These are phyloP conservation scores for Yarrowia phangngaensis DNA, from an alignment of 805 yeast genomes.

Conservation along the genomic window DNA sequence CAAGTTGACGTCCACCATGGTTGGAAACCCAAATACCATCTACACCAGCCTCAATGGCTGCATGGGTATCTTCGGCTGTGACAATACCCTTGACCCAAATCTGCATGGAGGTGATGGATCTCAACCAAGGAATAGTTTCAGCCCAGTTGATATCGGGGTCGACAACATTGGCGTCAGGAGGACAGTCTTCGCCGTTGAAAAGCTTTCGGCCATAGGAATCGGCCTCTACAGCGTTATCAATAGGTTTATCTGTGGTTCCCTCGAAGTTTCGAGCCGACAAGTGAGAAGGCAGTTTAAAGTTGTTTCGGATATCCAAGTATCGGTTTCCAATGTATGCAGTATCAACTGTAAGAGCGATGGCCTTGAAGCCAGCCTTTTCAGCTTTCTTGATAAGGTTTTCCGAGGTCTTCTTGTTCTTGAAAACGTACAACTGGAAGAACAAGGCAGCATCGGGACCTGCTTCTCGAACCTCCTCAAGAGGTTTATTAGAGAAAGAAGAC, in stretches of 20 bases:
- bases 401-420: slow-evolving; percentile 35
- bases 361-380: slow-evolving; percentile 42
- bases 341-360: slow-evolving; percentile 54
- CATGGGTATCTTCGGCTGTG: slow-evolving; percentile 59
- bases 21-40: slow-evolving; percentile 66
- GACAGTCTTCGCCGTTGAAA: slow-evolving; percentile 27
- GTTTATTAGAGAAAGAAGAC: slow-evolving; percentile 33
- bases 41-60: slow-evolving; percentile 56
- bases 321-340: slow-evolving; percentile 53
- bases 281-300: slow-evolving; percentile 33
- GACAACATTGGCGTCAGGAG: slow-evolving; percentile 30
- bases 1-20: slow-evolving; percentile 75
- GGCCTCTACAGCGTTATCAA: slow-evolving; percentile 34
- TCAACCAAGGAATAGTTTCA: slow-evolving; percentile 37
- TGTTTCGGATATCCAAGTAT: slow-evolving; percentile 45
- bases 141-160: slow-evolving; percentile 38
- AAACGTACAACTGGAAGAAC: slow-evolving; percentile 37
- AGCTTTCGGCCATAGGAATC: slow-evolving; percentile 31
- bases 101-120: slow-evolving; percentile 43
- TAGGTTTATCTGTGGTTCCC: slow-evolving; percentile 28
- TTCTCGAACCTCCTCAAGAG: slow-evolving; percentile 35
- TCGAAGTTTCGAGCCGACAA: slow-evolving; percentile 35
- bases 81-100: slow-evolving; percentile 62
- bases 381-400: slow-evolving; percentile 33
- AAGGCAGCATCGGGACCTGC: slow-evolving; percentile 34